Conservation (phyloP, 164 flowering plant genomes). For the Aristolochia fimbriata region DNA sequence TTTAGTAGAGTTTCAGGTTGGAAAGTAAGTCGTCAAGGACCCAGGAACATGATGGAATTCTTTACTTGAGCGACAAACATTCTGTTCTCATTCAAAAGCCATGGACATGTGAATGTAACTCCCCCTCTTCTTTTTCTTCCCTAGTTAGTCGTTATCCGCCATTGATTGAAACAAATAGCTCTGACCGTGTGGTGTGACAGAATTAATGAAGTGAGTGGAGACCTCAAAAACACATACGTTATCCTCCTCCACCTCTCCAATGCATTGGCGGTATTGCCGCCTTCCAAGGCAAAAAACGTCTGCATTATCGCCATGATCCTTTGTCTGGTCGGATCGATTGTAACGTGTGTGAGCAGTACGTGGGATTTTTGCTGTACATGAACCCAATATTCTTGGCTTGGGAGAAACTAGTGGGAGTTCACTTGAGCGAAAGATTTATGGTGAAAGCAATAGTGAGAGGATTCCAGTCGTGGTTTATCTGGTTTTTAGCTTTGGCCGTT, state of each 20-base stretch:
- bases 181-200: not conserved
- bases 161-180: not conserved
- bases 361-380: constrained; percentile 4
- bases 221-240: constrained; percentile 8
- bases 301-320: constrained; percentile 8
- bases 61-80: constrained; percentile 11
- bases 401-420: constrained; percentile 6
- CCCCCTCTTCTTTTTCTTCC: not conserved
- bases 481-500: constrained; percentile 8
- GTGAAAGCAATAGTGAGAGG: constrained; percentile 6
- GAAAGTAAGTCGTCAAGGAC: constrained; percentile 8
- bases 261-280: constrained; percentile 8
- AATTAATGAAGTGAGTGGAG: constrained; percentile 12
- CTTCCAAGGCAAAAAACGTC: constrained; percentile 1
- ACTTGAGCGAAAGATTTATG: constrained; percentile 1
- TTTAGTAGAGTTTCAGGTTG: not conserved
- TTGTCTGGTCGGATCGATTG: not conserved
- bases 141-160: too few relatives aligned
- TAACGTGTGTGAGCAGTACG: constrained; percentile 1
- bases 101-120: constrained; percentile 2
- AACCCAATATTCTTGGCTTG: constrained; percentile 9
- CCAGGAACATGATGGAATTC: constrained; percentile 8
- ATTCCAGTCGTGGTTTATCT: constrained; percentile 7
- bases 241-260: constrained; percentile 7
- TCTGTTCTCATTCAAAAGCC: constrained; percentile 9